Evolutionary conservation across 495 filamentous ascomycete species (phyloP).

Genomic region (Neurospora sp.): DNA sequence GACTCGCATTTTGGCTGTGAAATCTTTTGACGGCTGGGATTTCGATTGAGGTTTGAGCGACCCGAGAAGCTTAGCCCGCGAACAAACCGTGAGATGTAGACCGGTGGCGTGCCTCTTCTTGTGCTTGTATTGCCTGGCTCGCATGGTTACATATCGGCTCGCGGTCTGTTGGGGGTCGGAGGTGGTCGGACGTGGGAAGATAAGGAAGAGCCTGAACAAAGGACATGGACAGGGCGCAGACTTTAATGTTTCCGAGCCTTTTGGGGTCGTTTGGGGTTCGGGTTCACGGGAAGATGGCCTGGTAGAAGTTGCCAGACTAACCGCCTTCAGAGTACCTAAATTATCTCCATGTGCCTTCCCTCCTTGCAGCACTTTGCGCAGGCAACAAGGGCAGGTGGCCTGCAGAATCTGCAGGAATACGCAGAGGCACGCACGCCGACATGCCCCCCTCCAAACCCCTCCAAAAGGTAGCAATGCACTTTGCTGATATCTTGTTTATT

Average conservation of each 20-base stretch:
- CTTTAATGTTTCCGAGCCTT: neutral
- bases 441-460: neutral
- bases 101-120: neutral
- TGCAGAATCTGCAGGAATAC: slow-evolving; percentile 2
- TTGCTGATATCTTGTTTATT: neutral
- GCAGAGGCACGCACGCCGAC: too few species aligned
- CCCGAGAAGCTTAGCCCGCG: neutral
- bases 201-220: neutral
- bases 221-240: neutral
- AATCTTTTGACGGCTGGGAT: neutral
- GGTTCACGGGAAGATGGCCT: neutral
- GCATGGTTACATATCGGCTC: neutral
- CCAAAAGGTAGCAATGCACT: neutral
- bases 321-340: neutral
- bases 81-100: neutral
- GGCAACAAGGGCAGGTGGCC: neutral
- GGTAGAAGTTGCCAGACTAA: neutral
- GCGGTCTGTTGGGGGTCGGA: neutral
- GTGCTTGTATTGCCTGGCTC: neutral
- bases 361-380: neutral
- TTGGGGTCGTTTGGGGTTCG: neutral
- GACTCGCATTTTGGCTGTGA: neutral
- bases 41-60: neutral
- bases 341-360: neutral
- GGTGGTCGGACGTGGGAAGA: neutral